Evolutionary conservation across 345 rosid species (phyloP).

Genomic region (Citrus cavaleriei): DNA sequence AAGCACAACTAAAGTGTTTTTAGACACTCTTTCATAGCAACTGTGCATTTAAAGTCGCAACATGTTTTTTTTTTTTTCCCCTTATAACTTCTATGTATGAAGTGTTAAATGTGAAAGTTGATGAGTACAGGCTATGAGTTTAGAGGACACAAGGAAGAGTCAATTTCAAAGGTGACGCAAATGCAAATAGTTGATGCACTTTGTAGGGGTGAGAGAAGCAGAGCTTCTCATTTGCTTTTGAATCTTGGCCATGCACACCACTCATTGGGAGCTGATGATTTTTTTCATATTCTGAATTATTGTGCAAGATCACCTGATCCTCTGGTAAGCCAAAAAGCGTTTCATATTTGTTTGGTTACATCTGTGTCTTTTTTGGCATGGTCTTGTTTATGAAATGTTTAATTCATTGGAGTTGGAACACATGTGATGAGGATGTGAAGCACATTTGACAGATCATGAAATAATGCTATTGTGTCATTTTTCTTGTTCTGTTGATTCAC

Average conservation of each 20-base stretch:
- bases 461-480: background rate
- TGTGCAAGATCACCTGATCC: slow-evolving; percentile 76
- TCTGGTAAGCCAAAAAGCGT: slow-evolving; percentile 46
- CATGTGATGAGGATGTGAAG: background rate
- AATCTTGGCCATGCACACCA: slow-evolving; percentile 31
- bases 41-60: background rate
- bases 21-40: background rate
- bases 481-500: background rate
- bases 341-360: slow-evolving; percentile 4
- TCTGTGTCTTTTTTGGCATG: background rate
- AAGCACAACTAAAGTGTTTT: background rate
- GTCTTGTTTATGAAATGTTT: background rate
- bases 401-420: background rate
- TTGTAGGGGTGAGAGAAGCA: slow-evolving; percentile 49
- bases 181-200: slow-evolving; percentile 65
- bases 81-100: background rate
- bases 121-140: slow-evolving; percentile 30
- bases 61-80: background rate
- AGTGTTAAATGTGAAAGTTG: slow-evolving; percentile 7
- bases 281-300: slow-evolving; percentile 46
- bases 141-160: slow-evolving; percentile 22
- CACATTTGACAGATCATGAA: background rate
- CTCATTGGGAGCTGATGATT: slow-evolving; percentile 38
- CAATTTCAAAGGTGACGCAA: slow-evolving; percentile 27
- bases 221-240: slow-evolving; percentile 60